phyloP scores from a whole-genome alignment of 306 rosid genomes.

The Lotus japonicus region DNA sequence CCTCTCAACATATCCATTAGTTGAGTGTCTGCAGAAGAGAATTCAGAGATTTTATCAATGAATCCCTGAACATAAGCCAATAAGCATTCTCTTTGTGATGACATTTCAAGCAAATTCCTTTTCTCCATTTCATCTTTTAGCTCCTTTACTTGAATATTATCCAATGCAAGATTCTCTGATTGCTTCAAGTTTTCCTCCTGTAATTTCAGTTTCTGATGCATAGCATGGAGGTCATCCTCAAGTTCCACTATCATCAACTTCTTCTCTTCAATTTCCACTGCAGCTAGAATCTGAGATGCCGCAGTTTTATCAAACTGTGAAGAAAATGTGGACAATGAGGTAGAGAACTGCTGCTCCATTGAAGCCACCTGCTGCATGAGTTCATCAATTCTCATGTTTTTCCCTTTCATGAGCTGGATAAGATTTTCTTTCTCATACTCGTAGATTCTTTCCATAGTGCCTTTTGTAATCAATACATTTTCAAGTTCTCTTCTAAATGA shows the following conservation, averaged over 20 bases:
- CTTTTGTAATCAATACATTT: slow-evolving; percentile 38
- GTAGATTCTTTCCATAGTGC: slow-evolving; percentile 33
- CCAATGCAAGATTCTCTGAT: slow-evolving; percentile 40
- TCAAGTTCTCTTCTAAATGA: slow-evolving; percentile 53
- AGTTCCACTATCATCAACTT: slow-evolving; percentile 53
- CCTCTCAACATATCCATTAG: slow-evolving; percentile 49
- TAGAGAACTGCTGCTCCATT: slow-evolving; percentile 39
- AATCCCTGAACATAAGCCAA: slow-evolving; percentile 41
- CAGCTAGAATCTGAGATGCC: slow-evolving; percentile 48
- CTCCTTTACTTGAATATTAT: slow-evolving; percentile 40
- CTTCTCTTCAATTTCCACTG: slow-evolving; percentile 53
- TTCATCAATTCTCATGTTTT: slow-evolving; percentile 31
- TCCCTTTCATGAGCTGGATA: not conserved
- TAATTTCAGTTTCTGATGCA: slow-evolving; percentile 41
- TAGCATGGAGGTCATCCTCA: slow-evolving; percentile 37
- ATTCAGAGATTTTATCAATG: slow-evolving; percentile 41
- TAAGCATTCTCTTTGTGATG: slow-evolving; percentile 46
- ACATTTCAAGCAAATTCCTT: slow-evolving; percentile 38
- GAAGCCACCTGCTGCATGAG: slow-evolving; percentile 36
- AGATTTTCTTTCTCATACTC: slow-evolving; percentile 23
- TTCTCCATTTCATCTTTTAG: slow-evolving; percentile 42
- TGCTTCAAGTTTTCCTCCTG: slow-evolving; percentile 36
- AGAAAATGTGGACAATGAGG: slow-evolving; percentile 40
- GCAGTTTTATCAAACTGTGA: slow-evolving; percentile 42
- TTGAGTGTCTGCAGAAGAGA: slow-evolving; percentile 45